phyloP scores from a whole-genome alignment of 768 basidiomycete species.

The Lentinula raphanica region DNA sequence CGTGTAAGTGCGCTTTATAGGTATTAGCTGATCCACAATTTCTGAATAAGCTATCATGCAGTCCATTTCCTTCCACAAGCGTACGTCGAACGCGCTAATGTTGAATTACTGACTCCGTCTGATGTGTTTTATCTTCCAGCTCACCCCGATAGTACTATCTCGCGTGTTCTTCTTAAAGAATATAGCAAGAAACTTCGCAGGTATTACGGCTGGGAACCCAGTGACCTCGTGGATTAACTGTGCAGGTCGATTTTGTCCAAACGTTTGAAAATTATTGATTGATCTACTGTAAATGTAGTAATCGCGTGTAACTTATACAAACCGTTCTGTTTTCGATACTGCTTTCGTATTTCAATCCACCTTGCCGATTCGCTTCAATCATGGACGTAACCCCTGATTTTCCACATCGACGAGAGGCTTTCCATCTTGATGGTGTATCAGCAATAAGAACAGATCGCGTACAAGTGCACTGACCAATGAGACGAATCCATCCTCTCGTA shows the following conservation, averaged over 20 bases:
- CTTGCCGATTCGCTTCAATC: slow-evolving; percentile 9
- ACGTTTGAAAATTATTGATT: not conserved
- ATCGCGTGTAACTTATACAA: too few species aligned
- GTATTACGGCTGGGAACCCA: slow-evolving; percentile 63
- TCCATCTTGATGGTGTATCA: slow-evolving; percentile 42
- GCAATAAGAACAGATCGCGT: not conserved
- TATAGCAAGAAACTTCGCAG: slow-evolving; percentile 55
- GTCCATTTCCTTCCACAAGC: slow-evolving; percentile 76
- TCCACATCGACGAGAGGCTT: slow-evolving; percentile 49
- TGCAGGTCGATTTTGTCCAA: not conserved
- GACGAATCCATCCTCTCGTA: slow-evolving; percentile 73
- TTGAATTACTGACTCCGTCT: slow-evolving; percentile 3
- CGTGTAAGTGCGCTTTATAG: too few species aligned
- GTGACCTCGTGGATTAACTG: slow-evolving; percentile 29
- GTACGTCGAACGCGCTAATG: slow-evolving; percentile 38
- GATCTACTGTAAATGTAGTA: too few species aligned
- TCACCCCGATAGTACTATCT: slow-evolving; percentile 67
- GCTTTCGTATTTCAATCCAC: not conserved
- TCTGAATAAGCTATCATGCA: too few species aligned
- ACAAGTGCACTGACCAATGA: slow-evolving; percentile 50
- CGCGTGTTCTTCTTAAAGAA: slow-evolving; percentile 41
- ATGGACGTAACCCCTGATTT: slow-evolving; percentile 33
- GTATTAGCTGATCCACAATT: too few species aligned
- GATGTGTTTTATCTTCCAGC: slow-evolving; percentile 35
- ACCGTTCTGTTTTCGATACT: too few species aligned